Evolutionary conservation across 805 yeast species (phyloP).

Genomic region (Yamadazyma scolyti): DNA sequence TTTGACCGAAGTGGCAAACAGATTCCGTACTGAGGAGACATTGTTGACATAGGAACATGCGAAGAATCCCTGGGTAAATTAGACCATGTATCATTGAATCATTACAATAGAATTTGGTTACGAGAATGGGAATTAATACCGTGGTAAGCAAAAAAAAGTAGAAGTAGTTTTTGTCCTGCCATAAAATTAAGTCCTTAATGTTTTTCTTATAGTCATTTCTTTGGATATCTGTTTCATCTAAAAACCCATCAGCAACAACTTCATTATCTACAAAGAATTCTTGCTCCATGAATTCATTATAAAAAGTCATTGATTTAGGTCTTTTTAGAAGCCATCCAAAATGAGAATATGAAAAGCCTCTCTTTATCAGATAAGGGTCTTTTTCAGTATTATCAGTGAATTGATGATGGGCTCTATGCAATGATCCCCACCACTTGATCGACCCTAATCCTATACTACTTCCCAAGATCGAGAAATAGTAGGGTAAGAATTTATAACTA

Average conservation of each 20-base stretch:
- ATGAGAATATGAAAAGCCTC: slow-evolving; percentile 80
- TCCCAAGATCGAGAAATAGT: slow-evolving; percentile 57
- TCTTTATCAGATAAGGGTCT: slow-evolving; percentile 83
- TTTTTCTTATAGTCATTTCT: slow-evolving; percentile 14
- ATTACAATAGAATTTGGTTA: slow-evolving; percentile 20
- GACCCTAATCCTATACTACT: slow-evolving; percentile 75
- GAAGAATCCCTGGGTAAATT: slow-evolving; percentile 71
- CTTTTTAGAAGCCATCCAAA: slow-evolving; percentile 81
- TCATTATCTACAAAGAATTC: slow-evolving; percentile 28
- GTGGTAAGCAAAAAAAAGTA: slow-evolving; percentile 26
- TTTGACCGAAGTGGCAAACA: slow-evolving; percentile 61
- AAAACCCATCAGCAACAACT: slow-evolving; percentile 15
- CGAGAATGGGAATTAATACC: slow-evolving; percentile 24
- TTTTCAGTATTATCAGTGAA: slow-evolving; percentile 77
- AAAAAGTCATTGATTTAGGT: slow-evolving; percentile 40
- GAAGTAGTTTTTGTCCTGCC: slow-evolving; percentile 32
- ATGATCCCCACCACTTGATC: slow-evolving; percentile 72
- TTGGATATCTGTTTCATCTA: slow-evolving; percentile 23
- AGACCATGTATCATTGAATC: slow-evolving; percentile 34
- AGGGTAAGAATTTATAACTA: slow-evolving; percentile 31
- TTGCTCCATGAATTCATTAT: slow-evolving; percentile 31
- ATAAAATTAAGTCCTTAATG: slow-evolving; percentile 21
- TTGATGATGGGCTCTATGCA: slow-evolving; percentile 89
- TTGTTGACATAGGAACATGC: slow-evolving; percentile 74
- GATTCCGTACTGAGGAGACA: slow-evolving; percentile 76